These are phyloP conservation scores for Pestalotiopsis sp. DNA, from an alignment of 2,329 filamentous ascomycete genomes.

Conservation along the genomic window DNA sequence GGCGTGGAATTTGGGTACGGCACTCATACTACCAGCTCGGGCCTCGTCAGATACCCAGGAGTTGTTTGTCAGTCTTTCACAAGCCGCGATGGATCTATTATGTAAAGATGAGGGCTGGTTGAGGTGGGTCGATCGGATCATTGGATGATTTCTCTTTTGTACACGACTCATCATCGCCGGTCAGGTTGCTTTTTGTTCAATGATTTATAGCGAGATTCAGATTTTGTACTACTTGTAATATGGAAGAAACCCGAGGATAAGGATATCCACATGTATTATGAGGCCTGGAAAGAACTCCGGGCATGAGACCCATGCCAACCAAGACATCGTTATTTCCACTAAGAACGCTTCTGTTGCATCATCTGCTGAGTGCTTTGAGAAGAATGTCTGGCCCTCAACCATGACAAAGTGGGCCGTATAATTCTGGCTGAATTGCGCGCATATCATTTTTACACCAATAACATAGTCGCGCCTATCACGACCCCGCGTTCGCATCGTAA, in stretches of 20 bases:
- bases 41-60: conserved; percentile 29
- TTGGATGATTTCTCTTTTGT: conserved; percentile 24
- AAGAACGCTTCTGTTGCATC: neutral
- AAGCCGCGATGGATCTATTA: conserved; percentile 32
- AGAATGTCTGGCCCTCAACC: neutral
- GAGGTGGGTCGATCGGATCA: conserved; percentile 34
- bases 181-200: neutral
- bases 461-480: neutral
- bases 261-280: neutral
- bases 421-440: conserved; percentile 7
- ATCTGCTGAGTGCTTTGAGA: neutral
- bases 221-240: neutral
- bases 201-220: neutral
- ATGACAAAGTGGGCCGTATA: neutral
- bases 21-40: conserved; percentile 33
- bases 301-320: neutral
- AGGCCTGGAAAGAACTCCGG: neutral
- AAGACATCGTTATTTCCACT: neutral
- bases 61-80: conserved; percentile 34
- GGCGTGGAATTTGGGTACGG: conserved; percentile 33
- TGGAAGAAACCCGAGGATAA: neutral
- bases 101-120: conserved; percentile 33
- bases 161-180: neutral
- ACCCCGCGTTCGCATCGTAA: neutral
- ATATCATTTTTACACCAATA: conserved; percentile 5